Conservation (phyloP, 2,329 filamentous ascomycete genomes). For the Alternaria sp. region DNA sequence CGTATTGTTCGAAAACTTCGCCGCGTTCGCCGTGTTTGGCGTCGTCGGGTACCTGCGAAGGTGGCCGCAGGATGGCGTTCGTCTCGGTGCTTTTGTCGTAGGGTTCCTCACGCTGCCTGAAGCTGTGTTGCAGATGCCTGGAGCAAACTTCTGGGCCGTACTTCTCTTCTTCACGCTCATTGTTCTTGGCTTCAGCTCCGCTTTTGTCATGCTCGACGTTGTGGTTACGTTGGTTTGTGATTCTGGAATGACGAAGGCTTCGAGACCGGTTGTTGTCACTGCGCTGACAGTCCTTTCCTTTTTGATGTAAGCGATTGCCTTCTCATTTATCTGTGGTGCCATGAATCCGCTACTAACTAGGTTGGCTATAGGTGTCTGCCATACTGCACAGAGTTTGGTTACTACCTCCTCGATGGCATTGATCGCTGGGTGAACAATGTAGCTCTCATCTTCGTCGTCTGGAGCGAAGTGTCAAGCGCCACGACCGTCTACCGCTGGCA, state of each 20-base stretch:
- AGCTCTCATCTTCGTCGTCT: slow-evolving; percentile 63
- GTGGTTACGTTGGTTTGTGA: slow-evolving; percentile 65
- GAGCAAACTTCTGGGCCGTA: slow-evolving; percentile 67
- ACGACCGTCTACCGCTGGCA: slow-evolving; percentile 65
- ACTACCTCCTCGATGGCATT: slow-evolving; percentile 64
- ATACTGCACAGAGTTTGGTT: slow-evolving; percentile 67
- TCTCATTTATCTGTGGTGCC: background rate
- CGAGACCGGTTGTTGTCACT: slow-evolving; percentile 61
- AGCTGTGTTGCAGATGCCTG: slow-evolving; percentile 66
- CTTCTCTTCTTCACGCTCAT: slow-evolving; percentile 67
- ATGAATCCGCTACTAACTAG: background rate
- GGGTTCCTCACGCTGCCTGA: slow-evolving; percentile 67
- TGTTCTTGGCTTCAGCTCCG: slow-evolving; percentile 66
- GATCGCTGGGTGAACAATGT: slow-evolving; percentile 67
- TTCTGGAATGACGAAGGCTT: slow-evolving; percentile 57
- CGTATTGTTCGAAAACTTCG: slow-evolving; percentile 65
- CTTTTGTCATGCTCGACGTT: slow-evolving; percentile 68
- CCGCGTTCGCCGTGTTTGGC: slow-evolving; percentile 63
- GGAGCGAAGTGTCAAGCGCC: slow-evolving; percentile 62
- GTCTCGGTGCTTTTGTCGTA: slow-evolving; percentile 64
- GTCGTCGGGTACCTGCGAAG: slow-evolving; percentile 61
- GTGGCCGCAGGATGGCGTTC: slow-evolving; percentile 55
- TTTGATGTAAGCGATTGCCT: slow-evolving; percentile 46
- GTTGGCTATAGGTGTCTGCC: slow-evolving; percentile 54
- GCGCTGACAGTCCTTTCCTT: slow-evolving; percentile 60